Percentiles rank a stretch among this genome's conserved stretches.
phyloP scores from a whole-genome alignment of 2,329 filamentous ascomycete genomes.

The Fusarium luffae region DNA sequence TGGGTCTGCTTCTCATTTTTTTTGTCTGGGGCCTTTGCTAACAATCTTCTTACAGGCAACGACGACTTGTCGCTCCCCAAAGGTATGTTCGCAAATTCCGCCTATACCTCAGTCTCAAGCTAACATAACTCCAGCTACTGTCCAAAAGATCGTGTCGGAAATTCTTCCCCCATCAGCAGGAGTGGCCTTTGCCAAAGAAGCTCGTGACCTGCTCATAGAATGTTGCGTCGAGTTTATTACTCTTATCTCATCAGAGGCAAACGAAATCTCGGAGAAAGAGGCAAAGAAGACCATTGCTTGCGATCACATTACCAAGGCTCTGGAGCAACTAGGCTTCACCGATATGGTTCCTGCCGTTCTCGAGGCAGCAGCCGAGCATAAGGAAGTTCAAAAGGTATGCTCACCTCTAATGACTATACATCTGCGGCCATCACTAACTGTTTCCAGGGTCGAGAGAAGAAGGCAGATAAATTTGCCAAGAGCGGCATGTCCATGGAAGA shows the following conservation, averaged over 20 bases:
- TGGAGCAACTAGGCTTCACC: slow-evolving; percentile 90
- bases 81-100: slow-evolving; percentile 56
- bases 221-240: slow-evolving; percentile 99
- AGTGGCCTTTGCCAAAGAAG: slow-evolving; percentile 92
- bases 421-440: slow-evolving; percentile 54
- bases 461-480: slow-evolving; percentile 95
- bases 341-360: slow-evolving; percentile 92
- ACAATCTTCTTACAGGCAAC: slow-evolving; percentile 61
- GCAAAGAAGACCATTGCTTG: slow-evolving; percentile 99
- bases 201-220: slow-evolving; percentile 93
- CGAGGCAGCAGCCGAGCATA: slow-evolving; percentile 89
- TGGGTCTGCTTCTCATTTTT: slow-evolving; percentile 29
- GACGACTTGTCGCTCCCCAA: slow-evolving; percentile 74
- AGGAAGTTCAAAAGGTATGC: slow-evolving; percentile 86
- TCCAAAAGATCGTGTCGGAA: slow-evolving; percentile 91
- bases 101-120: slow-evolving; percentile 2
- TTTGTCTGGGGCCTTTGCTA: slow-evolving; percentile 40
- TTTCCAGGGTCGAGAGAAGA: slow-evolving; percentile 87
- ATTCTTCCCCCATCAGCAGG: slow-evolving; percentile 82
- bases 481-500: slow-evolving; percentile 93
- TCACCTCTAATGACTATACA: slow-evolving; percentile 44
- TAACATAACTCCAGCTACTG: slow-evolving; percentile 64
- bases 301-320: slow-evolving; percentile 95
- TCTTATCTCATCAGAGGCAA: slow-evolving; percentile 96
- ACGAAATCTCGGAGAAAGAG: slow-evolving; percentile 98